A percentile compares a stretch with the other conserved stretches of the same genome.
Conservation (phyloP, 345 rosid species). For the Rhodomyrtus tomentosa region DNA sequence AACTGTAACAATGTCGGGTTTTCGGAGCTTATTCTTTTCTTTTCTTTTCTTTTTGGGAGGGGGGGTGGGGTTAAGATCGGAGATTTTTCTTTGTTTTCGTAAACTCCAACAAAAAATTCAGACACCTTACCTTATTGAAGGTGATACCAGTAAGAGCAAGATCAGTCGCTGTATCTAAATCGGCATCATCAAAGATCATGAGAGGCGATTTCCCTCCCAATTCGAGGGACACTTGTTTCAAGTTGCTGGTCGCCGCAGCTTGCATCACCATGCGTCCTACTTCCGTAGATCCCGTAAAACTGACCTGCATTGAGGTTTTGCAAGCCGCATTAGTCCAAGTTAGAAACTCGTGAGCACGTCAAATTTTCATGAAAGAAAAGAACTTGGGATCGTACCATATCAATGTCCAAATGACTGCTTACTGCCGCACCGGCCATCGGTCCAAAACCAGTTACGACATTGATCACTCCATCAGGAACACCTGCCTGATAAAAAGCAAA, state of each 20-base stretch:
- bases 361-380: not conserved
- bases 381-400: conserved; percentile 21
- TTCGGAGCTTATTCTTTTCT: not conserved
- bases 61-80: too few species aligned
- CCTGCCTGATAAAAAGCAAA: conserved; percentile 40
- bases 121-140: conserved; percentile 31
- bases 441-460: conserved; percentile 70
- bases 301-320: conserved; percentile 25
- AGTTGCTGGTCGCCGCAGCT: conserved; percentile 63
- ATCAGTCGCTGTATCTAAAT: conserved; percentile 37
- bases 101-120: not conserved
- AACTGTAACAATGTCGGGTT: not conserved
- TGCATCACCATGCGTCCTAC: conserved; percentile 58
- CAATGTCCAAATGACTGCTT: conserved; percentile 70
- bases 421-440: conserved; percentile 76
- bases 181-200: conserved; percentile 71
- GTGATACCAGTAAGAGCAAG: conserved; percentile 38
- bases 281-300: conserved; percentile 81
- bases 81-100: not conserved
- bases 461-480: conserved; percentile 76
- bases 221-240: conserved; percentile 61
- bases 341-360: not conserved
- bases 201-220: conserved; percentile 84
- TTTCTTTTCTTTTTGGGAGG: too few species aligned
- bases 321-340: not conserved